Base-by-base conservation (phyloP, 1,139 yeast genomes). In the Candida mesenterica region DNA sequence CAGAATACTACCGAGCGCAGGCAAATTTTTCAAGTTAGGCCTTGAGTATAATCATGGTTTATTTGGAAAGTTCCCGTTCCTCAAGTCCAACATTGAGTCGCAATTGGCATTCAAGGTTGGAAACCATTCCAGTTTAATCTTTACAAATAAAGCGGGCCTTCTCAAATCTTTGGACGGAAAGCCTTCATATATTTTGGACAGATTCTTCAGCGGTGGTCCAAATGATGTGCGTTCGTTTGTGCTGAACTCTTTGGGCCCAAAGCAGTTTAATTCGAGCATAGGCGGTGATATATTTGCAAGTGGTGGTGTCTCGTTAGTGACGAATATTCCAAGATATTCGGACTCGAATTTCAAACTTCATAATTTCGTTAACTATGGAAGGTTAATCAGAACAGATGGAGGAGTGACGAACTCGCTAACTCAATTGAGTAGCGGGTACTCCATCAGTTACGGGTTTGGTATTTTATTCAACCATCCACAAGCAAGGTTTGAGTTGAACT, bases 401-500 rank as follows among this genome's bases (percentile, higher is more conserved):
- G 36, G 53, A 15, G 15, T 52, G 1, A 16, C n/a, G 2, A 42
- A 50, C 10, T 51, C 59, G 14, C 9, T 64, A 1, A 45, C 47
- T n/a, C 45, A 54, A 3, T 45, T 77, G 24, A 28, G 55, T 1
- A 44, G 47, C 9, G 64, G 66, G 33, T 52, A 59, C 33, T 77
- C 88, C 2, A 56, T 78, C 1, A 72, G 90, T 23, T 62, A 68
- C 27, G 97, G 97, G 2, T 44, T 81, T 38, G 98, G 98, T 1
- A 46, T 92, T 3, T 71, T 87, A 14, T 88, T 83, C 55, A 80
- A 82, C 44, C 96, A 89, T 54, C 95, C 96, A 1, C 77, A 79
- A 59, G 97, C 97, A 0, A 72, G 97, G 44, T 85, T 92, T 52
- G 98, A 92, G 60, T 73, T 92, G 46, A 90, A 89, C 56, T 81